Base-by-base conservation (phyloP, 768 basidiomycete species). In the Suillus subluteus region DNA sequence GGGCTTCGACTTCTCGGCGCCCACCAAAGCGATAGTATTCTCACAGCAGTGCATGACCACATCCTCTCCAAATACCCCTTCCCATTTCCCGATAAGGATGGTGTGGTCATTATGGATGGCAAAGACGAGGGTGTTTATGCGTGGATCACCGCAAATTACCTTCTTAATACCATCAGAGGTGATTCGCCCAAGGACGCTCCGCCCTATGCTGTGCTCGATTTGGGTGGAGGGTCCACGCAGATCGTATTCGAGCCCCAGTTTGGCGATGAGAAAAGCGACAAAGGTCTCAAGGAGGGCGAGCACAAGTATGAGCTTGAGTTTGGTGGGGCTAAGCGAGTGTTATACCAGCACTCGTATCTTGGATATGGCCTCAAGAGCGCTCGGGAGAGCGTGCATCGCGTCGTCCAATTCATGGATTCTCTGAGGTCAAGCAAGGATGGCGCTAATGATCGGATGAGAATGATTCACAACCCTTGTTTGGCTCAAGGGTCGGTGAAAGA, bases 311-410 rank as follows among this genome's bases (percentile, higher is more conserved):
- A 88, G 58, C 83, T 99, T 58, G 80, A 76, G 43, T 96, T 96
- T 73, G 91, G 87, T 4, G 92, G 90, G 21, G 80, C 79, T 70
- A 84, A 79, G 62, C 87, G 91, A 76, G 87, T 89, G 68, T 78
- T 98, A 68, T 99, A 99, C 79, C 98, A 99, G 80, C 97, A 99
- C 74, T 99, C 97, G 64, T 98, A 98, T 79, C 85, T 99, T 65
- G 98, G 96, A 6, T 99, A 96, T 79, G 98, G 98, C 13, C 82
- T 98, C 40, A 98, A 95, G 95, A 83, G 86, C 32, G 96, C 95
- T 32, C 78, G 97, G 68, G 81, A 84, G 77, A 88, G 90, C 74
- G 91, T 98, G 15, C 95, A 99, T 75, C 88, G 88, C 69, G 80
- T 99, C 61, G 91, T 98, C 40, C 90, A 93, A n/a, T 98, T 97